A percentile compares a stretch with the other conserved stretches of the same genome.
phyloP scores from a whole-genome alignment of 306 rosid genomes.

The Oxytropis ochrocephala region DNA sequence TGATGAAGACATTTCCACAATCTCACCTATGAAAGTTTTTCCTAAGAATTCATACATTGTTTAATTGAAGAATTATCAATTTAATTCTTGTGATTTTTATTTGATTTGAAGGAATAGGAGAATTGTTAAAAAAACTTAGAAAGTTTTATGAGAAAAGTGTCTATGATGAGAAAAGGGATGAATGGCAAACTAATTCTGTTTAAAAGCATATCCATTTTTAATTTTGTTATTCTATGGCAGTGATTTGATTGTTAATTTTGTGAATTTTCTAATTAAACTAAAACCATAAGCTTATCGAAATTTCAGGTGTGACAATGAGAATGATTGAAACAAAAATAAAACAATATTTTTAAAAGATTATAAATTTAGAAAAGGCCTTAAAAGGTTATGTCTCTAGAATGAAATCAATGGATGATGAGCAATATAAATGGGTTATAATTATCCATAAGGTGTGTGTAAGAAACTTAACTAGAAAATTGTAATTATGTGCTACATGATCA shows the following conservation, averaged over 20 bases:
- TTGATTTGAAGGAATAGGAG: constrained; percentile 14
- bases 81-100: constrained; percentile 3
- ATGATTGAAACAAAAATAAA: not conserved
- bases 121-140: constrained; percentile 9
- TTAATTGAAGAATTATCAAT: constrained; percentile 26
- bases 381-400: not conserved
- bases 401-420: not conserved
- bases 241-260: constrained; percentile 27
- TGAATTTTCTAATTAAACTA: constrained; percentile 18
- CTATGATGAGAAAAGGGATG: constrained; percentile 28
- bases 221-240: constrained; percentile 37
- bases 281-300: constrained; percentile 49
- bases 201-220: constrained; percentile 38
- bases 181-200: constrained; percentile 29
- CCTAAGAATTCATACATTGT: not conserved
- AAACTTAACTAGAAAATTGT: not conserved
- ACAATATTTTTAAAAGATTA: not conserved
- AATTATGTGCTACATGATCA: no score
- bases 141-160: constrained; percentile 36
- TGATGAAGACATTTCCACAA: not conserved
- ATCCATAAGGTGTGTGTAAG: not conserved
- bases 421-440: not conserved
- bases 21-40: not conserved
- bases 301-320: constrained; percentile 33
- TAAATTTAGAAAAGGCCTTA: constrained; percentile 14